Evolutionary conservation across 345 rosid species (phyloP).

Genomic region (Conringia planisiliqua): DNA sequence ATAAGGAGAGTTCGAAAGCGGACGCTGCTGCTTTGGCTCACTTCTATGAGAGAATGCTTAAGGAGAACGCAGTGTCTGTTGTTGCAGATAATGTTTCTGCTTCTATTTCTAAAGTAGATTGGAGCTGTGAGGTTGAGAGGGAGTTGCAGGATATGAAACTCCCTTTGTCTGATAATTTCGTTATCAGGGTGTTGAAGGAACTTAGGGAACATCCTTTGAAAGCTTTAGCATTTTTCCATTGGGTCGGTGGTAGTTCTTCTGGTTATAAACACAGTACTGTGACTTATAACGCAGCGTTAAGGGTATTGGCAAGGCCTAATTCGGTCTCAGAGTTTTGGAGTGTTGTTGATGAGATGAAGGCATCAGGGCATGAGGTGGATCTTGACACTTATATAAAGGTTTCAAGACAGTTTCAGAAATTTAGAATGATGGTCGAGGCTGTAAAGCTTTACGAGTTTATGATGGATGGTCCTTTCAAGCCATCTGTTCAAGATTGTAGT

Average conservation of each 20-base stretch:
- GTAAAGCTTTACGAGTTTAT: conserved; percentile 79
- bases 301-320: conserved; percentile 62
- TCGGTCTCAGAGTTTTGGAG: conserved; percentile 69
- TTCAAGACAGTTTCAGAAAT: conserved; percentile 74
- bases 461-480: conserved; percentile 89
- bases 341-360: conserved; percentile 63
- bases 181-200: conserved; percentile 65
- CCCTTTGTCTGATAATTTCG: conserved; percentile 53
- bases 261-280: conserved; percentile 43
- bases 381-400: conserved; percentile 68
- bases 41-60: conserved; percentile 62
- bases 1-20: conserved; percentile 42
- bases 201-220: conserved; percentile 51
- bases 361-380: conserved; percentile 58
- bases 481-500: conserved; percentile 62
- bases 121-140: conserved; percentile 56
- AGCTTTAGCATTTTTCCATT: conserved; percentile 51
- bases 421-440: conserved; percentile 57
- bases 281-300: conserved; percentile 56
- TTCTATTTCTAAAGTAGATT: conserved; percentile 37
- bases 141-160: conserved; percentile 50
- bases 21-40: conserved; percentile 60
- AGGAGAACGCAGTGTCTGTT: conserved; percentile 54
- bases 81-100: conserved; percentile 41
- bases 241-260: conserved; percentile 41